These are phyloP conservation scores for Pythium rishiriense DNA, from an alignment of 352 stramenopile species.

Conservation along the genomic window DNA sequence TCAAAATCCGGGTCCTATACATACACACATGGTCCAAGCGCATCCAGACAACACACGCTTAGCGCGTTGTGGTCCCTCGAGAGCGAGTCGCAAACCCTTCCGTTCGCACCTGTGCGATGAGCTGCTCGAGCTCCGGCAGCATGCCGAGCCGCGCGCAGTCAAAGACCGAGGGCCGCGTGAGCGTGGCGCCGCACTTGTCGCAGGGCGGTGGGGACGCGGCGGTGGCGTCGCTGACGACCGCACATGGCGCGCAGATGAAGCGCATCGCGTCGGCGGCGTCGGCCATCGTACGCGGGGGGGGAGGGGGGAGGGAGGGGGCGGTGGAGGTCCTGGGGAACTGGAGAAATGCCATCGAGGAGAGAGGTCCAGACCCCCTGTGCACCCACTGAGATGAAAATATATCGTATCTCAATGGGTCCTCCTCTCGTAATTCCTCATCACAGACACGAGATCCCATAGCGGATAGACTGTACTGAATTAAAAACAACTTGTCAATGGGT, in stretches of 20 bases:
- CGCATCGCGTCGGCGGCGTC: slow-evolving; percentile 16
- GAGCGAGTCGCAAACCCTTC: not conserved
- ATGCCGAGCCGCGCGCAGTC: slow-evolving; percentile 69
- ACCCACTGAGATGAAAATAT: not conserved
- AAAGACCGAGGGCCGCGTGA: slow-evolving; percentile 45
- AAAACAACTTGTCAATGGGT: not conserved
- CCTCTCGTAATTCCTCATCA: not conserved
- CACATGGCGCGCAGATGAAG: slow-evolving; percentile 31
- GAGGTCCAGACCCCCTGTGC: not conserved
- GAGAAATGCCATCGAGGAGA: not conserved
- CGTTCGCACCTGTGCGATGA: slow-evolving; percentile 47
- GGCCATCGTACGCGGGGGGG: no score
- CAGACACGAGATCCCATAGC: not conserved
- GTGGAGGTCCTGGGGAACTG: not conserved
- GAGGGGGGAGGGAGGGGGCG: no score
- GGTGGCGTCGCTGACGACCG: slow-evolving; percentile 9
- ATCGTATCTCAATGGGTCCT: slow-evolving; percentile 8
- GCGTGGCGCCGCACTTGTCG: slow-evolving; percentile 37
- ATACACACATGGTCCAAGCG: not conserved
- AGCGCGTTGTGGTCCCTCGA: no score
- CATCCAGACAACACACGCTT: no score
- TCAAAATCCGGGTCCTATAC: slow-evolving; percentile 50
- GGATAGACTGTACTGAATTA: slow-evolving; percentile 2
- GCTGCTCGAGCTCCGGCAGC: slow-evolving; percentile 53
- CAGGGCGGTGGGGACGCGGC: slow-evolving; percentile 24